phyloP scores from a whole-genome alignment of 768 basidiomycete species.

The Hortiboletus flavorubellus region DNA sequence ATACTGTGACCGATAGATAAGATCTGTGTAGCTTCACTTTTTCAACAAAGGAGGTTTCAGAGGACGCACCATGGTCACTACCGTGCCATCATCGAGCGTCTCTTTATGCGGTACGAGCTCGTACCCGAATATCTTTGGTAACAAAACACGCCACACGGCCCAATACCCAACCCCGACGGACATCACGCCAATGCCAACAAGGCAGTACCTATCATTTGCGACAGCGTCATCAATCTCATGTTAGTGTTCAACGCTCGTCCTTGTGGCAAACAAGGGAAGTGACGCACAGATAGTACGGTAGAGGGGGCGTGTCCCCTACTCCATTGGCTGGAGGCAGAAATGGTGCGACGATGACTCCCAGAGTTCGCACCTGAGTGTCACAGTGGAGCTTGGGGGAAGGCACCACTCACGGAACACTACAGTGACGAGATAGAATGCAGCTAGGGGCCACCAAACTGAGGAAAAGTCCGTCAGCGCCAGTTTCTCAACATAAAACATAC shows the following conservation, averaged over 20 bases:
- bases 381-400: not conserved
- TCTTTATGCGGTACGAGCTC: constrained; percentile 48
- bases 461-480: constrained; percentile 1
- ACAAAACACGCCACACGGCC: constrained; percentile 49
- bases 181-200: constrained; percentile 51
- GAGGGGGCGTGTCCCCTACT: constrained; percentile 56
- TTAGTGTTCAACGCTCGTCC: constrained; percentile 38
- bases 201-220: constrained; percentile 40
- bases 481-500: not conserved
- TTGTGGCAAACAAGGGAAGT: not conserved
- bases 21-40: no score
- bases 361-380: constrained; percentile 4
- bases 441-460: constrained; percentile 54
- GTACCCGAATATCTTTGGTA: constrained; percentile 49
- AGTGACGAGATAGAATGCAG: constrained; percentile 51
- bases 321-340: constrained; percentile 53
- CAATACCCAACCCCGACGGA: constrained; percentile 48
- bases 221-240: not conserved
- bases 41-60: no score
- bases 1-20: constrained; percentile 6
- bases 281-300: constrained; percentile 54
- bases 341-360: constrained; percentile 49
- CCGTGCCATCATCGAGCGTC: constrained; percentile 48
- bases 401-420: constrained; percentile 45
- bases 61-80: constrained; percentile 47